Base-by-base conservation (phyloP, 441 rosid genomes). In the Eutrema salsugineum region DNA sequence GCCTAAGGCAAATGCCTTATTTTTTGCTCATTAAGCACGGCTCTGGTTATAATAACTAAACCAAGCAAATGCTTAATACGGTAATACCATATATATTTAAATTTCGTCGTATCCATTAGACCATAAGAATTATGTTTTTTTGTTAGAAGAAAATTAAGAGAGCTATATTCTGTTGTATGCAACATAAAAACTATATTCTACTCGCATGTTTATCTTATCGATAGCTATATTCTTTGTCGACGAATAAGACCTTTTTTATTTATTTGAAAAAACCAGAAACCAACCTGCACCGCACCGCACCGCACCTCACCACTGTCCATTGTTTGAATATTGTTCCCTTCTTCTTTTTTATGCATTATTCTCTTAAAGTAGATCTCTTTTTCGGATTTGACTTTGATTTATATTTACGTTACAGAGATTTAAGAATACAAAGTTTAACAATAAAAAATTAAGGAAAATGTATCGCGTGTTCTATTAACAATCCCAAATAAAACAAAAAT, bases 381-480 rank as follows among this genome's bases (percentile, higher is more conserved):
- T 16, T 36, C 27, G n/a, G 24, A 57, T 47, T 27, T 64, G 44
- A 30, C 76, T 67, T 39, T 22, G 64, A 39, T 76, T 62, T 15
- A 38, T 63, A 63, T 48, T 28, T 55, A 70, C 69, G 74, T 30
- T 62, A 62, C 60, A 69, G 10, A 20, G 14, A 28, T 28, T 33
- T n/a, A 44, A 27, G 12, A 33, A 53, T 14, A 28, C n/a, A 75
- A 28, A 16, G 30, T 8, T 28, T 30, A 40, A 2, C 28, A 2
- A 3, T 5, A 50, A 27, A 33, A 69, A 33, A 0, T 38, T 0
- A 42, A 63, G n/a, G 43, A 57, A 73, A 53, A 54, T 62, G 64
- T 75, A 28, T 54, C 68, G 46, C 79, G 66, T 62, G 68, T 75
- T 42, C 6, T 63, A 68, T 75, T 19, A 63, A 76, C 71, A 75